Evolutionary conservation across 208 protist genomes (phyloP), one percentile per base, ranked within the genome.

Genomic region (Leptomonas seymouri): DNA sequence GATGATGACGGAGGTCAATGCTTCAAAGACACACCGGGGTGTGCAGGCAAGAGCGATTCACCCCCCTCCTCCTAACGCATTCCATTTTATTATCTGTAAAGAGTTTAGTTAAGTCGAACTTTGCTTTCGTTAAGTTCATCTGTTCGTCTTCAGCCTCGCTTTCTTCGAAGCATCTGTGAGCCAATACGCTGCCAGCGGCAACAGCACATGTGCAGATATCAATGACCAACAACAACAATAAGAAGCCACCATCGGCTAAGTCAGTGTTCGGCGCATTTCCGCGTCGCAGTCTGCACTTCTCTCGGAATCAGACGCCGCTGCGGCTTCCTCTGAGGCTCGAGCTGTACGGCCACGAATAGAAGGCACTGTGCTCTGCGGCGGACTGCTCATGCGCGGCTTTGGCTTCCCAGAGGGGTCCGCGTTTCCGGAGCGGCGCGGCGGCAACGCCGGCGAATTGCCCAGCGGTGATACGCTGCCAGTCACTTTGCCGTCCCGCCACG

Each of bases 391-490:
- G n/a, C 57, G 57, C 34, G 57, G 18, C 57, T 41, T 28, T 16
- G 50, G 41, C 27, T 45, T 36, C 39, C 3, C 14, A n/a, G 44
- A 4, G 27, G 45, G 9, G n/a, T 56, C 68, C 0, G 50, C 39
- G 7, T 48, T 60, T n/a, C 45, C 36, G 15, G 36, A 15, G 9
- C 59, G n/a, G 9, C 59, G 68, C 15, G 48, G 68, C 28, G 58
- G 41, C 70, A 56, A 42, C 44, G 21, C 61, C n/a, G 70, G 68
- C 6, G 68, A 74, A 14, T 45, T 53, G 50, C 8, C 45, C n/a
- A 46, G 51, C 39, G 56, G 50, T 16, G 67, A 59, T 14, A 65
- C 28, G 20, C 39, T 73, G 39, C 46, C 49, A 2, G 49, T 42
- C 7, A 42, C 49, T 12, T 25, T 56, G 50, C 34, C 46, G 48